Conservation (phyloP, 1,284 basidiomycete species). For the Agaricales sp. region DNA sequence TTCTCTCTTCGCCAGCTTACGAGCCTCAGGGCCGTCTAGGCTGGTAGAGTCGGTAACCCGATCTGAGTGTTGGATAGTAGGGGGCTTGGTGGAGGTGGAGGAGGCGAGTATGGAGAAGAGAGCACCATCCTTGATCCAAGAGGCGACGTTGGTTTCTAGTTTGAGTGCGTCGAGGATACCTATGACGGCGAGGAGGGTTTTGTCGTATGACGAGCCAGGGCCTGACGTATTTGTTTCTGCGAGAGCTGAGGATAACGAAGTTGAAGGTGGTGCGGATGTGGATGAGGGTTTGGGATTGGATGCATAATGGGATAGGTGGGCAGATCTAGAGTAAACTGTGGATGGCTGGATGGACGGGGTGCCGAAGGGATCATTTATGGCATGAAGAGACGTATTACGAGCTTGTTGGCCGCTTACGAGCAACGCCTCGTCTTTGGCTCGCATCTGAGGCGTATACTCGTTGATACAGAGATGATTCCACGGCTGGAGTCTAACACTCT, state of each 20-base stretch:
- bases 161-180: constrained; percentile 58
- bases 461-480: constrained; percentile 70
- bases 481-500: constrained; percentile 72
- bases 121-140: constrained; percentile 54
- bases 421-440: constrained; percentile 28
- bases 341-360: too few relatives aligned
- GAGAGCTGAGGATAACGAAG: too few relatives aligned
- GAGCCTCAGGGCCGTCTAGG: not conserved
- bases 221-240: not conserved
- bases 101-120: constrained; percentile 25
- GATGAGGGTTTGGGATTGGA: not conserved
- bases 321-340: too few relatives aligned
- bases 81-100: not conserved
- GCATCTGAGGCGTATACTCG: constrained; percentile 46
- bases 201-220: constrained; percentile 29
- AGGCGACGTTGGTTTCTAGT: constrained; percentile 51
- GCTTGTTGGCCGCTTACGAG: too few relatives aligned
- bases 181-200: constrained; percentile 58
- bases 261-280: too few relatives aligned
- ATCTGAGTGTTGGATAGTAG: not conserved
- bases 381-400: too few relatives aligned
- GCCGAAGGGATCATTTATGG: too few relatives aligned
- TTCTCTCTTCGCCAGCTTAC: constrained; percentile 3
- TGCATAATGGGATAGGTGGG: too few relatives aligned
- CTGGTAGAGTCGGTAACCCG: not conserved